Evolutionary conservation across 108 stramenopile species (phyloP).

Genomic region (Cyclostephanos tholiformis): DNA sequence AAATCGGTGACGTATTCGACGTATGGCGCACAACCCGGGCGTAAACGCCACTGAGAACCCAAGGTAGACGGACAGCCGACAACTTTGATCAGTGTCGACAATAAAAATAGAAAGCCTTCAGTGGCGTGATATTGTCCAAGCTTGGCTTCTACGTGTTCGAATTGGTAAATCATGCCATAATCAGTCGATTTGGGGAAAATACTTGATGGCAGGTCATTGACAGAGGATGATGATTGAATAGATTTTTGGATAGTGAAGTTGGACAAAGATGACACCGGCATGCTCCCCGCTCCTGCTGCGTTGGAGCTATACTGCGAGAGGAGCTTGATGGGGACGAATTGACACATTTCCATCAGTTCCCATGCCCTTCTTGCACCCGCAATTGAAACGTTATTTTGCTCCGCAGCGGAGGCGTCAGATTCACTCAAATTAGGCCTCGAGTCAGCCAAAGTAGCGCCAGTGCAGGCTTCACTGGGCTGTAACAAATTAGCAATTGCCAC

Average conservation of each 20-base stretch:
- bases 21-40: constrained; percentile 79
- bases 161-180: constrained; percentile 75
- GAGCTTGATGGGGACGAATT: constrained; percentile 66
- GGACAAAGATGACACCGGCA: constrained; percentile 15
- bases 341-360: constrained; percentile 76
- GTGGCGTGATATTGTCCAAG: constrained; percentile 76
- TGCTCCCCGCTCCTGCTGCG: constrained; percentile 26
- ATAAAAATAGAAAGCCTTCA: constrained; percentile 74
- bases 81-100: constrained; percentile 63
- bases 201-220: constrained; percentile 21
- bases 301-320: constrained; percentile 60
- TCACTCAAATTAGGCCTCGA: constrained; percentile 9
- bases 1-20: constrained; percentile 77
- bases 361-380: constrained; percentile 58
- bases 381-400: constrained; percentile 22
- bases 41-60: constrained; percentile 68
- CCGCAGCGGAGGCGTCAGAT: background rate
- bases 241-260: background rate
- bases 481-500: constrained; percentile 75
- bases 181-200: constrained; percentile 45
- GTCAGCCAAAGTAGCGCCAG: constrained; percentile 33
- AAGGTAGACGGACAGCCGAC: constrained; percentile 71
- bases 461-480: constrained; percentile 23
- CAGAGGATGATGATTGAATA: background rate
- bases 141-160: constrained; percentile 79